Evolutionary conservation across 139 green algal species (phyloP), one percentile per base, ranked within the genome.

Genomic region (Chlorella ohadii): DNA sequence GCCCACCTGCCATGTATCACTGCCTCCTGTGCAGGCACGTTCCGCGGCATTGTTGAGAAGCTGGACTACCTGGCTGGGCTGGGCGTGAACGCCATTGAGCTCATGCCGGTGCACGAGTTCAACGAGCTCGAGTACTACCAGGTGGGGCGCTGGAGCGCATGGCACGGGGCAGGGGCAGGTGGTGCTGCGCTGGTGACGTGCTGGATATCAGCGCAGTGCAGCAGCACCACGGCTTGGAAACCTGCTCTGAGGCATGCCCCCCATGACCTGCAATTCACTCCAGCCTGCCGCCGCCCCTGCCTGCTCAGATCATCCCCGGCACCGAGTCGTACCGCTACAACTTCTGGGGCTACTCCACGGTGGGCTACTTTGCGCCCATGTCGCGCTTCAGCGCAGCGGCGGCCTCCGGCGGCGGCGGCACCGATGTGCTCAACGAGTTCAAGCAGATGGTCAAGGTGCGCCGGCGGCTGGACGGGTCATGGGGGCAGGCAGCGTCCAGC

Each of bases 111-210:
- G 16, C 91, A 98, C 39, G 97, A 99, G 88, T 99, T 98, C 89
- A 99, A 99, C 85, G 97, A 99, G 91, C 90, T 99, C 0, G 97
- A 99, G 91, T 99, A 99, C 87, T 97, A 98, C 81, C 72, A 88
- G 87, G 87, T 88, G 38, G 23, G 63, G 22, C 59, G n/a, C n/a
- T 51, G 44, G 44, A 9, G 44, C 9, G 44, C 44, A n/a, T n/a
- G n/a, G n/a, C n/a, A n/a, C n/a, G n/a, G n/a, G n/a, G n/a, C n/a
- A n/a, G n/a, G n/a, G n/a, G n/a, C n/a, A n/a, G n/a, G n/a, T n/a
- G n/a, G n/a, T n/a, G n/a, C n/a, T n/a, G n/a, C n/a, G n/a, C n/a
- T n/a, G n/a, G n/a, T n/a, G n/a, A n/a, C n/a, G n/a, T n/a, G n/a
- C n/a, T n/a, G n/a, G n/a, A n/a, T n/a, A n/a, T n/a, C n/a, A n/a